Conservation (phyloP, 2,329 filamentous ascomycete genomes). For the Colletotrichum abscissum region DNA sequence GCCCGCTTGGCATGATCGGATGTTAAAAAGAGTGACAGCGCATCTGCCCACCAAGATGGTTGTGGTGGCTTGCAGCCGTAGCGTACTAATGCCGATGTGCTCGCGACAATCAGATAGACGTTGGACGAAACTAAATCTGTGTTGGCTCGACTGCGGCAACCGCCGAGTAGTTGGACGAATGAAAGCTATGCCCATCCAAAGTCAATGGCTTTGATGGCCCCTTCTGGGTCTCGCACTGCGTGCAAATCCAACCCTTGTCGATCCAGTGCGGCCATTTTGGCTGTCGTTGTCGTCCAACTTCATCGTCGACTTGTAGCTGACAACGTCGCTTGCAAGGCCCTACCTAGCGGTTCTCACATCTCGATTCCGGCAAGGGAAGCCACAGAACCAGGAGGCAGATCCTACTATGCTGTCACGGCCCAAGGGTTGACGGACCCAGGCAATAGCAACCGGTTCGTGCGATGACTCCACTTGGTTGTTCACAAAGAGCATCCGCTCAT, state of each 20-base stretch:
- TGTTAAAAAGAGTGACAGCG: background rate
- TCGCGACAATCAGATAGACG: background rate
- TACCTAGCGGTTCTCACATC: slow-evolving; percentile 4
- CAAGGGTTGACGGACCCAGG: background rate
- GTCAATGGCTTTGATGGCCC: slow-evolving; percentile 2
- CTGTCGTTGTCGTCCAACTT: background rate
- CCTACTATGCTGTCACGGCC: background rate
- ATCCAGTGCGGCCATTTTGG: background rate
- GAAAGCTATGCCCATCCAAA: background rate
- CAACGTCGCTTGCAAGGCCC: background rate
- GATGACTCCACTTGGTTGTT: slow-evolving; percentile 6
- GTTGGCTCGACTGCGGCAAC: background rate
- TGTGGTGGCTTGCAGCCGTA: background rate
- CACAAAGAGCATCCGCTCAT: background rate
- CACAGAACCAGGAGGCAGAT: background rate
- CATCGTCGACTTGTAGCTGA: background rate
- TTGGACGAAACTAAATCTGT: background rate
- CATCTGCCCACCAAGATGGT: background rate
- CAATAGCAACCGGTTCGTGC: background rate
- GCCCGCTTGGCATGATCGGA: background rate
- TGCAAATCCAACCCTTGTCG: background rate
- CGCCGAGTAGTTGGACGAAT: background rate
- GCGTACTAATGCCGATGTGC: background rate
- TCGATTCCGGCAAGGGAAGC: background rate
- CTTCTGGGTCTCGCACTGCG: background rate